Percentiles rank a stretch among this genome's conserved stretches.
These are phyloP conservation scores for Colletotrichum sidae DNA, from an alignment of 2,329 filamentous ascomycete species.

Conservation along the genomic window DNA sequence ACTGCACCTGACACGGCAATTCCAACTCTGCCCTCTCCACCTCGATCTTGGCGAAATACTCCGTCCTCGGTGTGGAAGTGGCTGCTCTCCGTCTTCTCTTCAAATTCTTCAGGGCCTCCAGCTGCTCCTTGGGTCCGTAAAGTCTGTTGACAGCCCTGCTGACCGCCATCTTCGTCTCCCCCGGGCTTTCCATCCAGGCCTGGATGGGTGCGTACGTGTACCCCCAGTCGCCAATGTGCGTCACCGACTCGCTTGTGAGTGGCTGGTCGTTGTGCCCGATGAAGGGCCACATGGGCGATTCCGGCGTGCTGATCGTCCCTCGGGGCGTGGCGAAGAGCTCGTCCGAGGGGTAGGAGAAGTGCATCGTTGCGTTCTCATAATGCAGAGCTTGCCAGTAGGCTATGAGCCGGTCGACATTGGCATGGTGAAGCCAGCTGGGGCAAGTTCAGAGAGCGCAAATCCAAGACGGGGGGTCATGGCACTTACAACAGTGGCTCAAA, in stretches of 20 bases:
- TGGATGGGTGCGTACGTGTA: slow-evolving; percentile 56
- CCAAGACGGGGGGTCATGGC: neutral
- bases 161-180: slow-evolving; percentile 70
- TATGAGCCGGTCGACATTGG: slow-evolving; percentile 74
- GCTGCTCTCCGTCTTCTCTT: slow-evolving; percentile 10
- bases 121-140: slow-evolving; percentile 46
- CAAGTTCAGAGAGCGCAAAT: slow-evolving; percentile 10
- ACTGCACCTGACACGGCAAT: slow-evolving; percentile 50
- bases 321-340: slow-evolving; percentile 54
- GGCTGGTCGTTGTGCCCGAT: slow-evolving; percentile 51
- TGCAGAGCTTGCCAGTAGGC: slow-evolving; percentile 64
- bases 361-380: slow-evolving; percentile 50
- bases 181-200: slow-evolving; percentile 64
- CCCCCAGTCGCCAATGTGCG: slow-evolving; percentile 49
- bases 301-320: slow-evolving; percentile 54
- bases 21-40: slow-evolving; percentile 52
- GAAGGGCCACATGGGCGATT: slow-evolving; percentile 63
- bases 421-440: slow-evolving; percentile 61
- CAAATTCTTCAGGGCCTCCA: neutral
- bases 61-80: slow-evolving; percentile 14
- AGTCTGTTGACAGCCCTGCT: slow-evolving; percentile 68
- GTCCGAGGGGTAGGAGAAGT: slow-evolving; percentile 47
- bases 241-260: slow-evolving; percentile 54
- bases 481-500: slow-evolving; percentile 62
- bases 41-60: slow-evolving; percentile 51